Evolutionary conservation across 768 basidiomycete species (phyloP), one percentile per base, ranked within the genome.

Genomic region (Lentinula guzmanii): DNA sequence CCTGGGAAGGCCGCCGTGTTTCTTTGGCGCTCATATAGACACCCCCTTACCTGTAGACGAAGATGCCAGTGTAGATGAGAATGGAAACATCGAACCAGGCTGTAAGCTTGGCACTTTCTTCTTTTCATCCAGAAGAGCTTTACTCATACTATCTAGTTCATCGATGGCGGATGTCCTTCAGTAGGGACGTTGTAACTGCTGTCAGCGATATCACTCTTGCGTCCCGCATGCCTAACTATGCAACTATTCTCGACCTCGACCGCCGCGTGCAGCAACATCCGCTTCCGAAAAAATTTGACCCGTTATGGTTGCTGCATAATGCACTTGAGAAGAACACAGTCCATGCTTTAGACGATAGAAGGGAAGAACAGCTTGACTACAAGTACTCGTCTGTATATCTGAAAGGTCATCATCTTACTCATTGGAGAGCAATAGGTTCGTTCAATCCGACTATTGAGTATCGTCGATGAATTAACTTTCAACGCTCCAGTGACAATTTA

Each of bases 401-500:
- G 13, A 58, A 46, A 45, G 24, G 45, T 35, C 33, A 31, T 35
- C 45, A 46, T 21, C 42, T 43, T 15, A 58, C 28, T n/a, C 78
- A 79, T 46, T 67, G 75, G 45, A 78, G 78, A 63, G 73, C 73
- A 42, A 8, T 43, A 75, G 74, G 63, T 56, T 4, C 46, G 41
- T 39, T 5, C 50, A 4, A 4, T 41, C 31, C 6, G 53, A 7
- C 48, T 56, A 4, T 60, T 16, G 58, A 8, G 52, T 43, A 24
- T 63, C 57, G 16, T 21, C n/a, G 64, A 37, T 1, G 7, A 13
- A 42, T 60, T 50, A 4, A 60, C 61, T 57, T 61, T 58, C 18
- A 10, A 16, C n/a, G 0, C 35, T 52, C 34, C 54, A 81, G 80
- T 76, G 41, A 77, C 81, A 74, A 59, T 81, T 5, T 74, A 72